Base-by-base conservation (phyloP, 495 filamentous ascomycete genomes). In the Penicillium chermesinum region DNA sequence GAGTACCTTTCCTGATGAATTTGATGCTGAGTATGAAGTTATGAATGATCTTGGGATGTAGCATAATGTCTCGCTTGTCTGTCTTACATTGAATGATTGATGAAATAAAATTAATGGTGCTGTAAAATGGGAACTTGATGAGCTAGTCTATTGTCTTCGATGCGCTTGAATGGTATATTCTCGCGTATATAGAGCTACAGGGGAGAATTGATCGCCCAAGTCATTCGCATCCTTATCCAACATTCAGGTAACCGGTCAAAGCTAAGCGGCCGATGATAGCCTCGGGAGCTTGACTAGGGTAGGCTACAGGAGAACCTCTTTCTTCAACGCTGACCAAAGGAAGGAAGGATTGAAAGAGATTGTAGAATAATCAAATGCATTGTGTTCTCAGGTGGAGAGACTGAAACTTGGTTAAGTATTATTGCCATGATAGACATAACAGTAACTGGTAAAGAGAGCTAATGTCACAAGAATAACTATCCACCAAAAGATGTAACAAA, bases 21-120 rank as follows among this genome's bases (percentile, higher is more conserved):
- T 53, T 50, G 54, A 65, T 38, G 62, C 52, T 12, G 66, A 68
- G 40, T 58, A 65, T 32, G 64, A 67, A 59, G 64, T 52, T 7
- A 65, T 70, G 63, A 55, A 64, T 35, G 63, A 63, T 13, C 25
- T 67, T 20, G 60, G 59, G 3, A 22, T 62, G 44, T 63, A 58
- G 22, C 8, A 51, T 3, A 6, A 22, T 38, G 37, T 35, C 35
- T 37, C 17, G 30, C 33, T 5, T 17, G n/a, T 22, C 17, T 10
- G 38, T 40, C 35, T 39, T 22, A 20, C 35, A 48, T 40, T 35
- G 30, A 30, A 30, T 10, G 25, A 30, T 30, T 30, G 4, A 30
- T 30, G 25, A 30, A 30, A 5, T 30, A 30, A 5, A 30, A 5
- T 5, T n/a, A n/a, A n/a, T n/a, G n/a, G n/a, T n/a, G n/a, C n/a